phyloP scores from a whole-genome alignment of 2,329 filamentous ascomycete genomes.

The Apiospora kogelbergensis region DNA sequence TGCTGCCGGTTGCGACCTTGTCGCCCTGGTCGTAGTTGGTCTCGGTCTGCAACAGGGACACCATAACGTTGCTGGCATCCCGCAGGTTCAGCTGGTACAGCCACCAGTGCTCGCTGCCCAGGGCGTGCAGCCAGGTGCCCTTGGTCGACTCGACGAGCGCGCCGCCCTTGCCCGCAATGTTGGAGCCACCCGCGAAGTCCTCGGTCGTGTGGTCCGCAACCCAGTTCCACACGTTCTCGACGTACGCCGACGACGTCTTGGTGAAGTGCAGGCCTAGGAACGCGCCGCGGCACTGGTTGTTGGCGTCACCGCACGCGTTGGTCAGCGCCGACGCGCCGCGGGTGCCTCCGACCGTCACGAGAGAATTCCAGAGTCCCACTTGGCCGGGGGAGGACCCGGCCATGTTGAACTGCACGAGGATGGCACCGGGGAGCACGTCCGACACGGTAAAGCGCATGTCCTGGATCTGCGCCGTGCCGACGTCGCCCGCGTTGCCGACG shows the following conservation, averaged over 20 bases:
- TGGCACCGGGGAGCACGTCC: slow-evolving; percentile 59
- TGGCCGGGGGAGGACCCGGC: slow-evolving; percentile 33
- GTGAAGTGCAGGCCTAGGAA: slow-evolving; percentile 50
- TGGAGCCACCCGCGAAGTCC: slow-evolving; percentile 37
- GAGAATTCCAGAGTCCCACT: slow-evolving; percentile 35
- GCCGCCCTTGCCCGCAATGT: slow-evolving; percentile 50
- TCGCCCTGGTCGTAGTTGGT: slow-evolving; percentile 50
- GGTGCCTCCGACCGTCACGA: slow-evolving; percentile 38
- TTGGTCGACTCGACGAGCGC: slow-evolving; percentile 43
- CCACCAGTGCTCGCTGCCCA: slow-evolving; percentile 56
- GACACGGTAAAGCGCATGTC: slow-evolving; percentile 65
- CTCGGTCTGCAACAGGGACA: slow-evolving; percentile 53
- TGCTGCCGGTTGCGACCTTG: slow-evolving; percentile 30
- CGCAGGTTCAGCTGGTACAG: slow-evolving; percentile 58
- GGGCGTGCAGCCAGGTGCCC: slow-evolving; percentile 52
- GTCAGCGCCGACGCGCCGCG: slow-evolving; percentile 30
- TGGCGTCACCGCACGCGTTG: slow-evolving; percentile 27
- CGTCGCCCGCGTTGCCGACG: slow-evolving; percentile 57
- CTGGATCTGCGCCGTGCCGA: slow-evolving; percentile 60
- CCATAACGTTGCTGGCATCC: slow-evolving; percentile 48
- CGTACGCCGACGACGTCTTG: slow-evolving; percentile 44
- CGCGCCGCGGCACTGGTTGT: slow-evolving; percentile 42
- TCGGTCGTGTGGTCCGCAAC: slow-evolving; percentile 50
- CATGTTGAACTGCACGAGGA: slow-evolving; percentile 52
- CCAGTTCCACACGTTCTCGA: slow-evolving; percentile 57